These are phyloP conservation scores for Halophytophthora batemanensis DNA, from an alignment of 352 stramenopile species.

Conservation along the genomic window DNA sequence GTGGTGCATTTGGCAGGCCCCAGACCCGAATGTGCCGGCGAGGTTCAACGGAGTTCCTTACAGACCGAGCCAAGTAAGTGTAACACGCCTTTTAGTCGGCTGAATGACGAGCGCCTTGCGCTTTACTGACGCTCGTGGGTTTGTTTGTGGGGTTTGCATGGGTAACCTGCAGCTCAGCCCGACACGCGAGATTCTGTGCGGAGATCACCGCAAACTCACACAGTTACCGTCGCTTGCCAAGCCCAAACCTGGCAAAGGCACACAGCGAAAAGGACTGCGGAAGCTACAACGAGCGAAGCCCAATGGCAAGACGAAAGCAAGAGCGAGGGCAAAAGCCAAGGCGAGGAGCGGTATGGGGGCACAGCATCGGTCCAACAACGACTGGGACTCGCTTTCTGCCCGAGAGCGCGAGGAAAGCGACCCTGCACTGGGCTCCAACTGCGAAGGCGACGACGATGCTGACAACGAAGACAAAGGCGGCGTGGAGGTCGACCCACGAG, in stretches of 20 bases:
- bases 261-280: constrained; percentile 8
- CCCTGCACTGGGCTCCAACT: constrained; percentile 5
- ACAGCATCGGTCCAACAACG: constrained; percentile 13
- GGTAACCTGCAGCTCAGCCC: constrained; percentile 29
- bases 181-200: constrained; percentile 49
- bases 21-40: constrained; percentile 54
- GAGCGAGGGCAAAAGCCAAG: constrained; percentile 12
- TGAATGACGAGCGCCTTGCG: background rate
- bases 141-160: background rate
- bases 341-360: background rate
- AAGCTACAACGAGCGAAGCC: constrained; percentile 16
- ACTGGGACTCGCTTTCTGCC: constrained; percentile 1
- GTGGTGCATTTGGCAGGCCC: constrained; percentile 19
- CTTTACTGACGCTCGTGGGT: background rate
- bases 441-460: constrained; percentile 17
- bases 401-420: background rate
- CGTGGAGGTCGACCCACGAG: background rate
- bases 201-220: constrained; percentile 42
- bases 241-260: constrained; percentile 1
- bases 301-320: constrained; percentile 20
- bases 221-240: constrained; percentile 44
- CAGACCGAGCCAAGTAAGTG: constrained; percentile 42
- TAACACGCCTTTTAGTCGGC: background rate
- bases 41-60: constrained; percentile 67
- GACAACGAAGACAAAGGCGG: constrained; percentile 7